Conservation (phyloP, 768 basidiomycete species). For the Daedalea quercina region DNA sequence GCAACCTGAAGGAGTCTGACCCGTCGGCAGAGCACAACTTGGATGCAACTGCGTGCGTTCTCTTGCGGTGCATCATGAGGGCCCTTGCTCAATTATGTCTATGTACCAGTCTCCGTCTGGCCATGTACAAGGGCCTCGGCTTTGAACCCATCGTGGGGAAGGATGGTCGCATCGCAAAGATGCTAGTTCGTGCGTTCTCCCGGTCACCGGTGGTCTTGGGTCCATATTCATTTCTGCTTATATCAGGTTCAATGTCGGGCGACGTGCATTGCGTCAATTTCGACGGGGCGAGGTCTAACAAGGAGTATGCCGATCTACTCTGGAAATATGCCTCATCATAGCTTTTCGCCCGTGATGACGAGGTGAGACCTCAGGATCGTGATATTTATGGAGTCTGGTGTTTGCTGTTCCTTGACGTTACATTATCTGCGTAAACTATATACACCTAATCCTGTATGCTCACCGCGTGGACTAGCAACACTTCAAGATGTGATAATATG, state of each 20-base stretch:
- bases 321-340: slow-evolving; percentile 32
- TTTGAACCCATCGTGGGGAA: slow-evolving; percentile 60
- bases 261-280: slow-evolving; percentile 31
- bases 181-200: slow-evolving; percentile 58
- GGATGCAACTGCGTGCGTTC: slow-evolving; percentile 57
- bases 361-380: too few relatives aligned
- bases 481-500: too few relatives aligned
- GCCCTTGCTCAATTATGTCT: slow-evolving; percentile 3
- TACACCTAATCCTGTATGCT: too few relatives aligned
- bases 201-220: not conserved
- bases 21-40: slow-evolving; percentile 70
- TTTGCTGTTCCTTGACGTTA: too few relatives aligned
- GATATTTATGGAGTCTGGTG: too few relatives aligned
- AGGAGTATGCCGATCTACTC: slow-evolving; percentile 23
- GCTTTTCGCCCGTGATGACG: too few relatives aligned
- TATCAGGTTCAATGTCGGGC: slow-evolving; percentile 38
- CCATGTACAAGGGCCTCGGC: slow-evolving; percentile 65
- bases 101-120: slow-evolving; percentile 49
- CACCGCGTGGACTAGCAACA: too few relatives aligned
- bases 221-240: not conserved
- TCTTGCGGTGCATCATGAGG: not conserved
- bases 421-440: too few relatives aligned
- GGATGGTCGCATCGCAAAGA: slow-evolving; percentile 43
- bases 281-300: slow-evolving; percentile 21
- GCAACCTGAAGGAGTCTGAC: slow-evolving; percentile 58